These are phyloP conservation scores for Macroventuria anomochaeta DNA, from an alignment of 2,329 filamentous ascomycete species.

Conservation along the genomic window DNA sequence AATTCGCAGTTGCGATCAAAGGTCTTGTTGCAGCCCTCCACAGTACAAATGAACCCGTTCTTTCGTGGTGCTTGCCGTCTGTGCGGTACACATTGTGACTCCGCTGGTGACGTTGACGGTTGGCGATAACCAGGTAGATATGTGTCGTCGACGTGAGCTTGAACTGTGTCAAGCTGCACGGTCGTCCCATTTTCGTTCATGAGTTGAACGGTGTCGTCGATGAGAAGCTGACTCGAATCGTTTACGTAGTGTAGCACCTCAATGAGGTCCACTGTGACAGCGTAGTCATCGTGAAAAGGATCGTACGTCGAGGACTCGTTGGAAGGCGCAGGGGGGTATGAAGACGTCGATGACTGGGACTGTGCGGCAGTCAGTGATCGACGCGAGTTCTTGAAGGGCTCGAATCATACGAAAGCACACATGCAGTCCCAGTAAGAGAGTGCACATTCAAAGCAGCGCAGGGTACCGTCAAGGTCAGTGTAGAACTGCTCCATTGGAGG, in stretches of 20 bases:
- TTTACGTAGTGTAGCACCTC: conserved; percentile 5
- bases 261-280: conserved; percentile 6
- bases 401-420: conserved; percentile 26
- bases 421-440: conserved; percentile 29
- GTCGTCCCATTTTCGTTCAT: conserved; percentile 39
- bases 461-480: conserved; percentile 33
- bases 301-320: conserved; percentile 8
- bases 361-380: conserved; percentile 18
- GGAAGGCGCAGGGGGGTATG: conserved; percentile 1
- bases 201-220: conserved; percentile 18
- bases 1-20: conserved; percentile 45
- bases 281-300: conserved; percentile 11
- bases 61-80: conserved; percentile 35
- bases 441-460: conserved; percentile 36
- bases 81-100: conserved; percentile 16
- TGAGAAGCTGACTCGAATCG: conserved; percentile 3
- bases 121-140: conserved; percentile 41
- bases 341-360: conserved; percentile 20
- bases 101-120: conserved; percentile 5
- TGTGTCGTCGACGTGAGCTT: conserved; percentile 34
- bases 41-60: conserved; percentile 36
- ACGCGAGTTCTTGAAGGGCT: neutral
- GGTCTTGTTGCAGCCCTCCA: conserved; percentile 29
- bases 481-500: conserved; percentile 32
- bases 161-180: conserved; percentile 35